Conservation (phyloP, 2,329 filamentous ascomycete species). For the Tolypocladium sp. region DNA sequence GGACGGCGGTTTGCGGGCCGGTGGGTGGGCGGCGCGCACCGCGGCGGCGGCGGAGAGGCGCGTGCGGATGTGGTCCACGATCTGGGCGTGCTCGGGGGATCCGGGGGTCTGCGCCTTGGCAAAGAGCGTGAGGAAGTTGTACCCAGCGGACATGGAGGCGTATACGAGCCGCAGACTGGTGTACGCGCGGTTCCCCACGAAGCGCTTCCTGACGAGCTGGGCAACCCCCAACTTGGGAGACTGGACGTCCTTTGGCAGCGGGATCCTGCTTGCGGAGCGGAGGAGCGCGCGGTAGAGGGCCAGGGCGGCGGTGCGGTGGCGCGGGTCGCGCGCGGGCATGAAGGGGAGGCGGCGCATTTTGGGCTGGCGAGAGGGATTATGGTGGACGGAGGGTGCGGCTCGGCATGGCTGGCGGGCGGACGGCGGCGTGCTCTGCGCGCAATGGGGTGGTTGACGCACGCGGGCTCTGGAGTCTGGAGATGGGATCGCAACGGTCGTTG, state of each 20-base stretch:
- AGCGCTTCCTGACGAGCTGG: conserved; percentile 51
- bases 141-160: conserved; percentile 56
- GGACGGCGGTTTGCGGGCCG: conserved; percentile 6
- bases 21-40: conserved; percentile 10
- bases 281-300: conserved; percentile 66
- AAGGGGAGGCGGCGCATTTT: conserved; percentile 24
- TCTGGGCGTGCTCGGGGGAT: conserved; percentile 28
- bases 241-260: conserved; percentile 37
- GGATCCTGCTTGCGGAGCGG: conserved; percentile 42
- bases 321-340: conserved; percentile 38
- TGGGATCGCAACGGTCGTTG: not conserved
- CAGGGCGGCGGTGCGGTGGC: conserved; percentile 49
- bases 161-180: conserved; percentile 51
- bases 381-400: not conserved
- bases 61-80: conserved; percentile 31
- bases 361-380: not conserved
- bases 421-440: not conserved
- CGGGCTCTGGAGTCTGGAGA: not conserved
- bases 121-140: conserved; percentile 43
- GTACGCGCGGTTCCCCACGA: conserved; percentile 49
- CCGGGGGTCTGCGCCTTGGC: conserved; percentile 25
- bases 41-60: conserved; percentile 10
- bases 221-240: conserved; percentile 13
- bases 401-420: not conserved
- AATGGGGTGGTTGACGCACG: not conserved